A percentile compares a stretch with the other conserved stretches of the same genome.
Evolutionary conservation across 2,329 filamentous ascomycete species (phyloP).

Genomic region (Coccinonectria pachysandricola): DNA sequence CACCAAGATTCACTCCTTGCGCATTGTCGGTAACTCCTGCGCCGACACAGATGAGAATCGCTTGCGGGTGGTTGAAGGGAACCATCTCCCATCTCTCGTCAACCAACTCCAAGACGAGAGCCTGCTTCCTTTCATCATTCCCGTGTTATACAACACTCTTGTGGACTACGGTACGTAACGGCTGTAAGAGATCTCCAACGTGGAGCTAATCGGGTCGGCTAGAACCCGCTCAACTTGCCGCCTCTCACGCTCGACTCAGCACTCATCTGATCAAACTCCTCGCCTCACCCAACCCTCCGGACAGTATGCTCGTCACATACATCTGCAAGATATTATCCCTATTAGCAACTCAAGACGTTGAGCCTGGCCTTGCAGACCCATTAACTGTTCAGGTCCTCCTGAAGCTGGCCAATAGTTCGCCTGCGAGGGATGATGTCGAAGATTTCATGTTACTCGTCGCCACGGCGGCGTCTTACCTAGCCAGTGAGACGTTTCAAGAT

Average conservation of each 20-base stretch:
- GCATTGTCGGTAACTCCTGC: constrained; percentile 51
- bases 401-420: constrained; percentile 32
- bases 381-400: constrained; percentile 40
- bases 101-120: constrained; percentile 35
- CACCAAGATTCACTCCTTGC: constrained; percentile 44
- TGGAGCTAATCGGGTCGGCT: too few relatives aligned
- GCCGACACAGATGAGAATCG: constrained; percentile 55
- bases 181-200: too few relatives aligned
- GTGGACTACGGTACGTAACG: constrained; percentile 52
- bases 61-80: constrained; percentile 40
- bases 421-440: constrained; percentile 37
- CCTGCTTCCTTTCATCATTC: constrained; percentile 42
- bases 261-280: constrained; percentile 39
- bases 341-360: constrained; percentile 41
- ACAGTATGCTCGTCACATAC: constrained; percentile 36
- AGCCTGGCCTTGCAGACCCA: constrained; percentile 32
- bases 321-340: constrained; percentile 48
- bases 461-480: constrained; percentile 45
- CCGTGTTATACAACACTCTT: constrained; percentile 52
- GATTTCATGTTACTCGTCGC: constrained; percentile 43
- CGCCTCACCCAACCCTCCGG: constrained; percentile 32
- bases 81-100: constrained; percentile 37
- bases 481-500: constrained; percentile 40
- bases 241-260: constrained; percentile 42
- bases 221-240: constrained; percentile 49